Evolutionary conservation across 805 yeast species (phyloP).

Genomic region (Tetrapisispora fleetii): DNA sequence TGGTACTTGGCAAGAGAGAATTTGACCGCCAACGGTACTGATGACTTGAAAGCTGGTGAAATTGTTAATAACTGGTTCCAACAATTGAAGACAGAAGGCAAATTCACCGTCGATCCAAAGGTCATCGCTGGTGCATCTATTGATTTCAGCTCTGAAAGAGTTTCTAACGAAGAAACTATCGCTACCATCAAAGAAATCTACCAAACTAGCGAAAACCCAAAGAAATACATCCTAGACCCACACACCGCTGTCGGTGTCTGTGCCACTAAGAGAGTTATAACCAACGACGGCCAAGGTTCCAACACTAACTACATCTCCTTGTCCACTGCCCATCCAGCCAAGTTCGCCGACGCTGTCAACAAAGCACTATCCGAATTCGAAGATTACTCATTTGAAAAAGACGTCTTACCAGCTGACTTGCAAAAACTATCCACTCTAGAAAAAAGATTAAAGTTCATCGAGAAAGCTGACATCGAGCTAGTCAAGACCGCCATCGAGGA

Average conservation of each 20-base stretch:
- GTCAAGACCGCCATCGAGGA: constrained; percentile 70
- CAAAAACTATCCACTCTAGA: constrained; percentile 59
- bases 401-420: constrained; percentile 84
- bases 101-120: constrained; percentile 56
- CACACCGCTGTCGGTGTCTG: constrained; percentile 93
- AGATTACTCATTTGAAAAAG: constrained; percentile 76
- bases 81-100: constrained; percentile 64
- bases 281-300: constrained; percentile 32
- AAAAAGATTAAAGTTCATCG: constrained; percentile 64
- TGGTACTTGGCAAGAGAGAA: constrained; percentile 87
- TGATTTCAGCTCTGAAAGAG: constrained; percentile 71
- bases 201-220: constrained; percentile 39
- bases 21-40: constrained; percentile 33
- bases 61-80: constrained; percentile 67
- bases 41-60: constrained; percentile 67
- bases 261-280: constrained; percentile 57
- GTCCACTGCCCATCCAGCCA: constrained; percentile 98
- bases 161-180: constrained; percentile 69
- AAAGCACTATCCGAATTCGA: constrained; percentile 54
- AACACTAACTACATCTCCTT: constrained; percentile 55
- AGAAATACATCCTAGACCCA: constrained; percentile 83
- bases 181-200: constrained; percentile 67
- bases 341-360: constrained; percentile 93
- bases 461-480: constrained; percentile 59
- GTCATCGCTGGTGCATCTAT: constrained; percentile 56